Base-by-base conservation (phyloP, 768 basidiomycete genomes). In the Suillus cothurnatus region DNA sequence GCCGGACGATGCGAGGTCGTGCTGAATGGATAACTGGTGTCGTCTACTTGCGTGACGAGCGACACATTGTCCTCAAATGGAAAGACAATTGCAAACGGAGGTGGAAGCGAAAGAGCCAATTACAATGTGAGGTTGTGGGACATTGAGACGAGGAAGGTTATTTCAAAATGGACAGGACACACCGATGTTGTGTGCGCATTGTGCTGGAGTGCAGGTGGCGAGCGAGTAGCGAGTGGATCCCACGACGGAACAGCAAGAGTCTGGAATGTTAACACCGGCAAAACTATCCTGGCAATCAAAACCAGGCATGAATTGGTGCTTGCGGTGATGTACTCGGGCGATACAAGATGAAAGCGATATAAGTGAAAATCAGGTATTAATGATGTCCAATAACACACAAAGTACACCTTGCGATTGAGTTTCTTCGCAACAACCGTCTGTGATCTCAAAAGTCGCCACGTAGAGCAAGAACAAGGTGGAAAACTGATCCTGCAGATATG, bases 391-490 rank as follows among this genome's bases (percentile, higher is more conserved):
- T 65, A 72, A 69, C 68, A 66, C 67, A 65, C n/a, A n/a, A 61
- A 61, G 32, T 65, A 62, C 50, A 52, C 6, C 17, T 61, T 56
- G 15, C 31, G 45, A 39, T 39, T 52, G 47, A 39, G 23, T 60
- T 23, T 50, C 49, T 62, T 9, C 38, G 6, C 50, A 38, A n/a
- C 6, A 59, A 26, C 23, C 17, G 9, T 53, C 15, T 5, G 21
- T 9, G 15, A 14, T 47, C 62, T 84, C 77, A 90, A 76, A 78
- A 80, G 12, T 96, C 97, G 53, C 97, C 97, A 78, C 97, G 94
- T 49, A 98, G 87, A 6, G 97, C 95, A 55, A 99, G 88, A 62
- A 98, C 97, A 59, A 99, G 83, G 81, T 99, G 97, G 70, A 99
- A 87, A 28, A 93, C 92, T 28, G 92, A 85, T 62, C 97, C 95